Evolutionary conservation across 2,329 filamentous ascomycete genomes (phyloP).

Genomic region (Didymellaceae sp.): DNA sequence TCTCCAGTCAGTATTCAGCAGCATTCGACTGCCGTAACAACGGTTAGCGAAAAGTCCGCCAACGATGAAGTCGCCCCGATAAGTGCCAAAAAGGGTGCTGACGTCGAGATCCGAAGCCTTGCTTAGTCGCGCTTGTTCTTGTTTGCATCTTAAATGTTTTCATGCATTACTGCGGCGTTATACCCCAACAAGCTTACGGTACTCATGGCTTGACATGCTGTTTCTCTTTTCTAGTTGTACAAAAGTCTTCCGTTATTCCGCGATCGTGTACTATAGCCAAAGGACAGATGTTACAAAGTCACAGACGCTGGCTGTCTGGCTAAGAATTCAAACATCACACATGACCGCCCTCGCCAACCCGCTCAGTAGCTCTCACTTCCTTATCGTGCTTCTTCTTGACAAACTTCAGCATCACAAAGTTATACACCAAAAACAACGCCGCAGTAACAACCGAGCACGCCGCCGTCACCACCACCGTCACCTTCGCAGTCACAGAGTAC

Average conservation of each 20-base stretch:
- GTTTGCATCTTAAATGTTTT: background rate
- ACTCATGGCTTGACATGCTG: background rate
- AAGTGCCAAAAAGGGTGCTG: background rate
- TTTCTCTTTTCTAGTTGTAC: background rate
- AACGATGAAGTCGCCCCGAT: background rate
- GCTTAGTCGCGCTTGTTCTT: no score
- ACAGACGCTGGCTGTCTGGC: background rate
- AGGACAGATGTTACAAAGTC: background rate
- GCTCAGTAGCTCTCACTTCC: conserved; percentile 32
- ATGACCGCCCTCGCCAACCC: background rate
- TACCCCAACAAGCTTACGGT: conserved; percentile 5
- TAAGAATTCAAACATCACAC: background rate
- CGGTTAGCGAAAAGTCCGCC: background rate
- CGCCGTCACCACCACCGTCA: conserved; percentile 48
- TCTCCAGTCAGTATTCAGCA: background rate
- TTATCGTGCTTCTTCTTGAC: conserved; percentile 43
- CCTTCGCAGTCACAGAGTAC: conserved; percentile 49
- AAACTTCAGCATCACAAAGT: conserved; percentile 43
- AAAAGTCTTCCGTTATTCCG: background rate
- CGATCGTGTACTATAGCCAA: no score
- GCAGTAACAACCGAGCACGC: conserved; percentile 45
- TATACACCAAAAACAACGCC: conserved; percentile 47
- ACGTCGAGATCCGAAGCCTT: background rate
- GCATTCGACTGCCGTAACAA: background rate
- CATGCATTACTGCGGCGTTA: conserved; percentile 9